Conservation (phyloP, 2,329 filamentous ascomycete species). For the Scedosporium aurantiacum region DNA sequence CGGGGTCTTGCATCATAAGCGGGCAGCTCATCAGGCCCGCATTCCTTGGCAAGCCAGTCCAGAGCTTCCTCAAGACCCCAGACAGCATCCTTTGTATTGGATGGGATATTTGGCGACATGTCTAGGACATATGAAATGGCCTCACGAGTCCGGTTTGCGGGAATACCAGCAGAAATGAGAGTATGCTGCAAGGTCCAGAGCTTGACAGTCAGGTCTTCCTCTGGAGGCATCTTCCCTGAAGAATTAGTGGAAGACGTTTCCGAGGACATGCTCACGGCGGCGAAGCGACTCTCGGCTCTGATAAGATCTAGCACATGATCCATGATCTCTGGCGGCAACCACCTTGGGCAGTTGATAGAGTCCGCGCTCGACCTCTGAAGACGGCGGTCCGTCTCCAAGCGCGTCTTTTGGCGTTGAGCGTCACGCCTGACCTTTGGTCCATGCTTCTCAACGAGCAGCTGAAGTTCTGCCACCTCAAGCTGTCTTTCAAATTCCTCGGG, state of each 20-base stretch:
- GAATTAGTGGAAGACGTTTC: constrained; percentile 21
- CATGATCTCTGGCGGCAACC: constrained; percentile 71
- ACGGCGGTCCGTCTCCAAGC: constrained; percentile 76
- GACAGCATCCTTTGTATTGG: constrained; percentile 50
- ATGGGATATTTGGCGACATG: constrained; percentile 50
- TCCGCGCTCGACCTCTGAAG: constrained; percentile 72
- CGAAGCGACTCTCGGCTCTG: constrained; percentile 50
- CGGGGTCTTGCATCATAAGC: constrained; percentile 50
- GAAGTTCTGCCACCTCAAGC: constrained; percentile 81
- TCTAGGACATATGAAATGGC: constrained; percentile 56
- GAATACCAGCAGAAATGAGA: constrained; percentile 58
- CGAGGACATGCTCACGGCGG: constrained; percentile 21
- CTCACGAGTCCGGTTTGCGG: constrained; percentile 48
- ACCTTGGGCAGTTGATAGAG: constrained; percentile 59
- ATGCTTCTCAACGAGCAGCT: constrained; percentile 76
- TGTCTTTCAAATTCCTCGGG: constrained; percentile 86
- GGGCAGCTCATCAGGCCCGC: constrained; percentile 55
- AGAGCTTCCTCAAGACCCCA: constrained; percentile 84
- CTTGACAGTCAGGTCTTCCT: constrained; percentile 69
- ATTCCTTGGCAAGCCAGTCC: constrained; percentile 81
- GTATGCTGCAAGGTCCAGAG: constrained; percentile 77
- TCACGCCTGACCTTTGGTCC: constrained; percentile 70
- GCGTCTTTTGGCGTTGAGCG: constrained; percentile 61
- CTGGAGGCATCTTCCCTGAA: constrained; percentile 44
- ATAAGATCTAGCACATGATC: constrained; percentile 67